Percentiles rank a stretch among this genome's conserved stretches.
These are phyloP conservation scores for Iris macrosiphon DNA, from an alignment of 106 monocot genomes.

Conservation along the genomic window DNA sequence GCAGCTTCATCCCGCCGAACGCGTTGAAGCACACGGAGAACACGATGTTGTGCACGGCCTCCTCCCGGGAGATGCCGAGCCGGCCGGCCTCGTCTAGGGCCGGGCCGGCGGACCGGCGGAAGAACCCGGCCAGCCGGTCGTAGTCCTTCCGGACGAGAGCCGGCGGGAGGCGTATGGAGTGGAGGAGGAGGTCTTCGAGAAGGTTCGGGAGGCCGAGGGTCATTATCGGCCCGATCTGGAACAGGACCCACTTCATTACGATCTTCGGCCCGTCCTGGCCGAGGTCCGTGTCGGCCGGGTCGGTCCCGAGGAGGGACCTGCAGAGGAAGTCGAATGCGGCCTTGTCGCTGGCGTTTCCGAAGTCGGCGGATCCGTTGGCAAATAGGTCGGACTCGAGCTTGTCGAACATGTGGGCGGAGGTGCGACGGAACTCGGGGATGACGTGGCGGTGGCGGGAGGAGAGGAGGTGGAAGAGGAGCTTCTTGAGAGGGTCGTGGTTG, in stretches of 20 bases:
- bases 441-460: slow-evolving; percentile 15
- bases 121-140: slow-evolving; percentile 28
- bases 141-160: slow-evolving; percentile 23
- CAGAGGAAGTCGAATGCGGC: slow-evolving; percentile 29
- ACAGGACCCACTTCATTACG: slow-evolving; percentile 30
- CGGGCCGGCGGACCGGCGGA: slow-evolving; percentile 11
- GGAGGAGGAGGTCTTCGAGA: slow-evolving; percentile 34
- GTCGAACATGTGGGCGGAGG: slow-evolving; percentile 23
- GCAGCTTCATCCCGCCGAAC: slow-evolving; percentile 41
- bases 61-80: slow-evolving; percentile 33
- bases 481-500: slow-evolving; percentile 22
- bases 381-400: slow-evolving; percentile 21
- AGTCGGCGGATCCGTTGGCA: slow-evolving; percentile 21
- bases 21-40: slow-evolving; percentile 49
- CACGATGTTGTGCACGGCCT: slow-evolving; percentile 43
- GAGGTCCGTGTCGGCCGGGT: slow-evolving; percentile 12
- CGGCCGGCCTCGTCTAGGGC: slow-evolving; percentile 38
- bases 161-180: slow-evolving; percentile 29
- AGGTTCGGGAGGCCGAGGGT: slow-evolving; percentile 26
- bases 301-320: slow-evolving; percentile 17
- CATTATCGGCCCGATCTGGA: slow-evolving; percentile 36
- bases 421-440: slow-evolving; percentile 33
- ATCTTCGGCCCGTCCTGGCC: slow-evolving; percentile 24
- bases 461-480: slow-evolving; percentile 33
- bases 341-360: slow-evolving; percentile 23